Evolutionary conservation across 2,329 filamentous ascomycete genomes (phyloP).

Genomic region (Sporothrix euskadiensis): DNA sequence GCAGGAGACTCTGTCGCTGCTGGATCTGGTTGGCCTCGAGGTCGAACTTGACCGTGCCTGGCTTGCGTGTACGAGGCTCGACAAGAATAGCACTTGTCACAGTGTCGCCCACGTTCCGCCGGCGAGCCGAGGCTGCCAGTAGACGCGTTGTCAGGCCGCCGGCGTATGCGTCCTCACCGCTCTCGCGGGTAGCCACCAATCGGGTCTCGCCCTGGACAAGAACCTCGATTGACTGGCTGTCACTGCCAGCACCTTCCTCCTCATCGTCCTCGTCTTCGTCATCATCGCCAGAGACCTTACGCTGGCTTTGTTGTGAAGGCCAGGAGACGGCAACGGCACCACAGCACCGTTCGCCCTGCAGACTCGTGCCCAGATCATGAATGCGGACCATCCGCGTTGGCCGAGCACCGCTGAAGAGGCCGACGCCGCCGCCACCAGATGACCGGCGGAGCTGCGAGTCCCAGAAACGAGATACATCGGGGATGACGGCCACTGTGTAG

Average conservation of each 20-base stretch:
- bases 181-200: constrained; percentile 55
- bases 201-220: constrained; percentile 58
- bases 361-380: constrained; percentile 53
- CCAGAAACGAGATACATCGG: constrained; percentile 59
- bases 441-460: constrained; percentile 58
- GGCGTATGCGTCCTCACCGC: constrained; percentile 42
- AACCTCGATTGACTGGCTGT: constrained; percentile 53
- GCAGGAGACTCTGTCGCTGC: constrained; percentile 35
- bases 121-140: constrained; percentile 36
- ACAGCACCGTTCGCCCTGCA: constrained; percentile 59
- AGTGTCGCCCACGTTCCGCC: constrained; percentile 35
- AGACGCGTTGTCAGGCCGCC: constrained; percentile 43
- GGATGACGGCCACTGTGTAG: constrained; percentile 57
- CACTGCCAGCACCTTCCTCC: constrained; percentile 36
- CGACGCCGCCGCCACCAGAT: constrained; percentile 46
- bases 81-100: constrained; percentile 55
- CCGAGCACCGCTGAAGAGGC: constrained; percentile 57
- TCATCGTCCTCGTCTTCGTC: constrained; percentile 33
- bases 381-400: constrained; percentile 59
- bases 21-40: constrained; percentile 43
- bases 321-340: constrained; percentile 51
- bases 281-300: constrained; percentile 25
- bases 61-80: constrained; percentile 49
- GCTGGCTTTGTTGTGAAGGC: constrained; percentile 34
- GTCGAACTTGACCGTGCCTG: constrained; percentile 51